Evolutionary conservation across 1,139 yeast genomes (phyloP).

Genomic region (Blastobotrys serpentis): DNA sequence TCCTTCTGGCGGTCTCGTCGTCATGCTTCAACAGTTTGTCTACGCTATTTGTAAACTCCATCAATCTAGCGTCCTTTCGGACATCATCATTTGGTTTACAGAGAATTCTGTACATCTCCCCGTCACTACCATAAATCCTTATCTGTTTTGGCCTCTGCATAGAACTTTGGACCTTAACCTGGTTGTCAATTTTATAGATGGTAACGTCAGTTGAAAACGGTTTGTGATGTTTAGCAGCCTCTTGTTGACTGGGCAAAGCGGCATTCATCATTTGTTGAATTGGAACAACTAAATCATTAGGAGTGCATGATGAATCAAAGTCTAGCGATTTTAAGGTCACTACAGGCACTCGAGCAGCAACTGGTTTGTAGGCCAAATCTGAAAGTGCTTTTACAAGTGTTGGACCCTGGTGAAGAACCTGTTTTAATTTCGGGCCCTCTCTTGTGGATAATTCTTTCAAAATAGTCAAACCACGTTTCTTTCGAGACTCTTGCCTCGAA

Average conservation of each 20-base stretch:
- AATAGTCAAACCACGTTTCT: slow-evolving; percentile 52
- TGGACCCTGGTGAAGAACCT: slow-evolving; percentile 30
- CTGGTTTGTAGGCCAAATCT: slow-evolving; percentile 12
- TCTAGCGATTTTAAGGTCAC: slow-evolving; percentile 7
- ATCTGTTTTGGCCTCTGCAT: slow-evolving; percentile 85
- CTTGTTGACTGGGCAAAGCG: slow-evolving; percentile 53
- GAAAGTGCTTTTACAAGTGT: slow-evolving; percentile 36
- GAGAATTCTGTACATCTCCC: slow-evolving; percentile 64
- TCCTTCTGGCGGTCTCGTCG: slow-evolving; percentile 70
- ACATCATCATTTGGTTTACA: slow-evolving; percentile 89
- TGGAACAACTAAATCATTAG: slow-evolving; percentile 78
- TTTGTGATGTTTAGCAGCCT: slow-evolving; percentile 44
- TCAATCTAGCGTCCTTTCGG: slow-evolving; percentile 89
- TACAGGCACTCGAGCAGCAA: slow-evolving; percentile 5
- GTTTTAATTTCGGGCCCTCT: slow-evolving; percentile 5
- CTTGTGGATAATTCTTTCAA: slow-evolving; percentile 25
- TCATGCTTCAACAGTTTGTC: slow-evolving; percentile 68
- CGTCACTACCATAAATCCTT: slow-evolving; percentile 75
- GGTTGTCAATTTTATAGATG: slow-evolving; percentile 57
- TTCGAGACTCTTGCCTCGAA: slow-evolving; percentile 61
- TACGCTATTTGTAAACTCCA: slow-evolving; percentile 88
- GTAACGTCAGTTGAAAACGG: slow-evolving; percentile 58
- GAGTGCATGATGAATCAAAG: slow-evolving; percentile 40
- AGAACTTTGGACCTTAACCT: slow-evolving; percentile 69
- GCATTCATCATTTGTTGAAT: slow-evolving; percentile 72